Evolutionary conservation across 2,329 filamentous ascomycete species (phyloP).

Genomic region (Diaporthe velutina): DNA sequence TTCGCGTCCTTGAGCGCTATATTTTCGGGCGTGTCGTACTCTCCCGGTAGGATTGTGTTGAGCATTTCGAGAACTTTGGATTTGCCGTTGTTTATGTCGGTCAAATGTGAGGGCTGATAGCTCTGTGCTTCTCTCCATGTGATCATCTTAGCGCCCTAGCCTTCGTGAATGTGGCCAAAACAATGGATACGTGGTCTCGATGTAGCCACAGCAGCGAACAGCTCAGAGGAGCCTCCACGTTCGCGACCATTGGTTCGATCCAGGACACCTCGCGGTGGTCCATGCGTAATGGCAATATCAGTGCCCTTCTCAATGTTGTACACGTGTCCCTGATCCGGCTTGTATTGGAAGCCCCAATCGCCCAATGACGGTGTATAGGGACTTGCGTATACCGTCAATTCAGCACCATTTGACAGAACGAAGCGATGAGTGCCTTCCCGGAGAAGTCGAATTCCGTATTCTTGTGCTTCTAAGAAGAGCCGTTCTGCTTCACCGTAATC

Average conservation of each 20-base stretch:
- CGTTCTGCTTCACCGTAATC: conserved; percentile 51
- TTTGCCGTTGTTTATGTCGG: conserved; percentile 60
- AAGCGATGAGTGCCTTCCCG: conserved; percentile 65
- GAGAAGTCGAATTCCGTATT: conserved; percentile 59
- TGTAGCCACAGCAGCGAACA: conserved; percentile 60
- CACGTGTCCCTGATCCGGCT: conserved; percentile 50
- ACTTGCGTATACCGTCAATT: conserved; percentile 64
- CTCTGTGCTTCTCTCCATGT: conserved; percentile 57
- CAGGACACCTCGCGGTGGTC: conserved; percentile 65
- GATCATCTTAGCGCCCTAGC: conserved; percentile 68
- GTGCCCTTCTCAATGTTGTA: conserved; percentile 52
- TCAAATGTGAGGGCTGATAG: conserved; percentile 57
- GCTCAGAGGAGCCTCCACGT: conserved; percentile 56
- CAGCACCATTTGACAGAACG: conserved; percentile 61
- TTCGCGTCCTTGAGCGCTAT: conserved; percentile 38
- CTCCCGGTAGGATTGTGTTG: conserved; percentile 36
- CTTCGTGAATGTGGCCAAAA: conserved; percentile 72
- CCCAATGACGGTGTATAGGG: conserved; percentile 63
- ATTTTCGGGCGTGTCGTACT: not conserved
- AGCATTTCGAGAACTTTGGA: conserved; percentile 55
- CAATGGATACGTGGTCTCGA: conserved; percentile 64
- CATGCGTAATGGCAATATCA: conserved; percentile 68
- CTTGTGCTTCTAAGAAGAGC: conserved; percentile 54
- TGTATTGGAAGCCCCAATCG: conserved; percentile 65
- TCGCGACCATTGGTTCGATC: conserved; percentile 54